These are phyloP conservation scores for Fusarium sororula DNA, from an alignment of 2,329 filamentous ascomycete species.

Conservation along the genomic window DNA sequence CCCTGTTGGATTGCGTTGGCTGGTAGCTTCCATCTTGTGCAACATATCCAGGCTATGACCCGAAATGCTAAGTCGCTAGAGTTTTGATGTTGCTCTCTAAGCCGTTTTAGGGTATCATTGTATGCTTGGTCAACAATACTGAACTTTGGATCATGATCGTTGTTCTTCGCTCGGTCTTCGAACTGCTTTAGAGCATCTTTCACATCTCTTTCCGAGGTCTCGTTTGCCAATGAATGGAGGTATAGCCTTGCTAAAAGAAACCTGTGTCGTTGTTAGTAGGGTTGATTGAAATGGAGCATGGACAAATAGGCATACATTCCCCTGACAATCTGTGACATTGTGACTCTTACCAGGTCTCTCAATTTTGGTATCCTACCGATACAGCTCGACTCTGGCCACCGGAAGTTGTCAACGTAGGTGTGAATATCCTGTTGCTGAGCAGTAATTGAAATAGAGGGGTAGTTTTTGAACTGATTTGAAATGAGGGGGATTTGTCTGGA, in stretches of 20 bases:
- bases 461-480: accelerated
- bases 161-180: not conserved
- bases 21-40: accelerated
- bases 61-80: not conserved
- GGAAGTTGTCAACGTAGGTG: not conserved
- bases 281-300: accelerated
- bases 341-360: accelerated
- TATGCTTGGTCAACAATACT: not conserved
- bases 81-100: not conserved
- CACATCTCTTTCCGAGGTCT: accelerated
- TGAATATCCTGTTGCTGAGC: not conserved
- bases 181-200: accelerated
- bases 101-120: accelerated
- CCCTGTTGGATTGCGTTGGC: accelerated
- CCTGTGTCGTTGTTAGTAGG: accelerated
- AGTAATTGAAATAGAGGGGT: accelerated
- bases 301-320: accelerated
- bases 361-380: accelerated
- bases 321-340: accelerated
- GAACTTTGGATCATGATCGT: accelerated
- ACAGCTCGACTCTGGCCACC: not conserved
- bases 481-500: not conserved
- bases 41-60: not conserved
- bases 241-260: not conserved
- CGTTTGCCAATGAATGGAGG: accelerated